Evolutionary conservation across 2,329 filamentous ascomycete genomes (phyloP).

Genomic region (Diaporthe citrichinensis): DNA sequence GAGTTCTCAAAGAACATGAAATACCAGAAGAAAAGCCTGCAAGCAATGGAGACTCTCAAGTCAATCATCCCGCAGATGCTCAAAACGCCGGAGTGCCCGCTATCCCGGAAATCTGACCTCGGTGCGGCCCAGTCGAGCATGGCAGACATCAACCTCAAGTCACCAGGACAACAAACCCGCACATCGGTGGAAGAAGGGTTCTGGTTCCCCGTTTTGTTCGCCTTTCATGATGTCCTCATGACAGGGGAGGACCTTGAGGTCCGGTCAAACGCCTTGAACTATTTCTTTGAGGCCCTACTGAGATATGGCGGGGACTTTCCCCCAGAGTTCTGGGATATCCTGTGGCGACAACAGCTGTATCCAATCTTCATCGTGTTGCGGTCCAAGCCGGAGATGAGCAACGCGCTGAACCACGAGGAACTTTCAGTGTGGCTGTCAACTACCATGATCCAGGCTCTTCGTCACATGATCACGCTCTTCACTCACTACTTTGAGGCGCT

Average conservation of each 20-base stretch:
- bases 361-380: conserved; percentile 99
- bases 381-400: conserved; percentile 95
- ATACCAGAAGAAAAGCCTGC: conserved; percentile 98
- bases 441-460: conserved; percentile 98
- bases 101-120: conserved; percentile 74
- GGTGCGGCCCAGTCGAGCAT: conserved; percentile 51
- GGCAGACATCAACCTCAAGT: conserved; percentile 60
- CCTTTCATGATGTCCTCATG: conserved; percentile 99
- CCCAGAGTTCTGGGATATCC: conserved; percentile 96
- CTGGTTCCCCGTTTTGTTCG: conserved; percentile 98
- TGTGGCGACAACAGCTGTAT: conserved; percentile 96
- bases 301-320: conserved; percentile 93
- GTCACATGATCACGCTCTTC: conserved; percentile 98
- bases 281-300: conserved; percentile 95
- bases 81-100: conserved; percentile 92
- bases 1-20: conserved; percentile 99
- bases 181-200: conserved; percentile 97
- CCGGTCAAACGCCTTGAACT: conserved; percentile 89
- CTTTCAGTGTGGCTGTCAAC: conserved; percentile 98
- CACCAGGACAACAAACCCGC: conserved; percentile 73
- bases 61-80: conserved; percentile 96
- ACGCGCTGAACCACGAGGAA: conserved; percentile 95
- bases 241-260: conserved; percentile 98
- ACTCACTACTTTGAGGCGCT: conserved; percentile 98
- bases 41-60: conserved; percentile 95